Evolutionary conservation across 768 basidiomycete genomes (phyloP), one percentile per base, ranked within the genome.

Genomic region (Lactarius vividus): DNA sequence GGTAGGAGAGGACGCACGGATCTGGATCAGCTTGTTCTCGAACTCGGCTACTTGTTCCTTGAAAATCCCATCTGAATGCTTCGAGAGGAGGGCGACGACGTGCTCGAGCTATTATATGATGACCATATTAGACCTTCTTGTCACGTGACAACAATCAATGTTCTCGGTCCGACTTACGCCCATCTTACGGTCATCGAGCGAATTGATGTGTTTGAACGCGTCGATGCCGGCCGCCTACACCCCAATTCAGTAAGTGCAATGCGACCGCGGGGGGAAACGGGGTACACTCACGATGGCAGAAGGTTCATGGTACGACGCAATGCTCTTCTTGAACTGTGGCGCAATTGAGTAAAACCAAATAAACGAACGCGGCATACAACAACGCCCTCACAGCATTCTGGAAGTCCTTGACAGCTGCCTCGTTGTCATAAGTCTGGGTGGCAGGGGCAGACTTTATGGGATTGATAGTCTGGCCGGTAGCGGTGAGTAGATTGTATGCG

Each of bases 151-250:
- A 13, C 33, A 39, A 53, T n/a, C 8, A 56, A 13, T 35, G 35
- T 35, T 15, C 37, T 29, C 26, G 31, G 15, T 55, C 2, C 18
- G n/a, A 78, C 87, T 60, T 60, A 91, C 92, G 55, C 88, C 76
- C 74, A 91, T 80, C 75, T 91, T 89, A 60, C 92, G 82, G 72
- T 94, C 92, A 75, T 94, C 89, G 26, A 92, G 77, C 9, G 84
- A 79, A 58, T 85, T 85, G 13, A 78, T 77, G 72, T 92, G 82
- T 40, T 79, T 78, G 49, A 92, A 71, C 2, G 79, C 74, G 72
- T 93, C 89, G n/a, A 89, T 75, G 9, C 85, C 75, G 3, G 87
- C 79, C 6, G 84, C 74, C 90, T 92, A 57, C 15, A 56, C 13
- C 49, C 39, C 39, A 59, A 4, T 8, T 58, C 8, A 37, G 28